phyloP scores from a whole-genome alignment of 1,284 basidiomycete genomes.

The Microbotryomycetes sp. region DNA sequence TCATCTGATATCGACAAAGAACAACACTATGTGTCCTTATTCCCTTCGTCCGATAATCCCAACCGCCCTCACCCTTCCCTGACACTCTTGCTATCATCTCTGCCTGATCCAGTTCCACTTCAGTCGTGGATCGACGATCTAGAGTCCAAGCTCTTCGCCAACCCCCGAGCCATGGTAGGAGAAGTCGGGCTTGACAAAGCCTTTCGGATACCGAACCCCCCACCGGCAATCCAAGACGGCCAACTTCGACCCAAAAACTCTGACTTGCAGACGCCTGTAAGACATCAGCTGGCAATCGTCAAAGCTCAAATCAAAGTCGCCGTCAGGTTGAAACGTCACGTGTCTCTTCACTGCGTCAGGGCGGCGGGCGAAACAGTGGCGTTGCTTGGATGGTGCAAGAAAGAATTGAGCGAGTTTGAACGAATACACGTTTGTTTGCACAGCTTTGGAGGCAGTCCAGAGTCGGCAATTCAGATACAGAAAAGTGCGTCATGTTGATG shows the following conservation, averaged over 20 bases:
- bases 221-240: not conserved
- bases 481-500: conserved; percentile 3
- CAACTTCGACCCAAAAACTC: conserved; percentile 40
- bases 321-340: conserved; percentile 57
- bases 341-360: conserved; percentile 73
- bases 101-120: conserved; percentile 56
- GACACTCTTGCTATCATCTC: conserved; percentile 3
- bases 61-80: conserved; percentile 1
- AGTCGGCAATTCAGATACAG: conserved; percentile 23
- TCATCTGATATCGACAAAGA: conserved; percentile 46
- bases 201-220: conserved; percentile 56
- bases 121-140: conserved; percentile 51
- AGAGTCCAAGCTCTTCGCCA: conserved; percentile 50
- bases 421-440: conserved; percentile 26
- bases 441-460: conserved; percentile 21
- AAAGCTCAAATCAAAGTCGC: conserved; percentile 69
- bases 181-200: conserved; percentile 73
- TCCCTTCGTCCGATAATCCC: conserved; percentile 38
- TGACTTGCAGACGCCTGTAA: conserved; percentile 60
- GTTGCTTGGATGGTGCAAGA: conserved; percentile 44
- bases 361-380: conserved; percentile 56
- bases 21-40: conserved; percentile 58
- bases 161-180: conserved; percentile 65
- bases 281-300: conserved; percentile 64
- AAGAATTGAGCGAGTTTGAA: conserved; percentile 3